Evolutionary conservation across 495 filamentous ascomycete genomes (phyloP).

Genomic region (Bryoglossum gracile): DNA sequence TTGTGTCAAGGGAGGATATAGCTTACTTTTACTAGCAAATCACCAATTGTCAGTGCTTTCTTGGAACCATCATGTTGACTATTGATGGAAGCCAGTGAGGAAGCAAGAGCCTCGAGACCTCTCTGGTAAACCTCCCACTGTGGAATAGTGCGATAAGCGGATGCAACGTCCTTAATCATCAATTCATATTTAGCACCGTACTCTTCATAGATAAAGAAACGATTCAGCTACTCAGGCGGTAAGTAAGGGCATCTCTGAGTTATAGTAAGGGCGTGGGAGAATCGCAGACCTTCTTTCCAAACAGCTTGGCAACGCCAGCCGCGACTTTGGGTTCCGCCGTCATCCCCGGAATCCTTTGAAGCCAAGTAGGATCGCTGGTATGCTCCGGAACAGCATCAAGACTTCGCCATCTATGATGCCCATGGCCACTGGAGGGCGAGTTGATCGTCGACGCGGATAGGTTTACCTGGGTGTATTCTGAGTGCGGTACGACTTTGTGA

Average conservation of each 20-base stretch:
- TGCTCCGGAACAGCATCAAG: slow-evolving; percentile 52
- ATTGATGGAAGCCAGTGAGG: slow-evolving; percentile 64
- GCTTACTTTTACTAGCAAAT: slow-evolving; percentile 83
- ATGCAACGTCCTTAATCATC: slow-evolving; percentile 68
- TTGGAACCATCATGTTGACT: slow-evolving; percentile 53
- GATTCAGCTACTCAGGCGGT: slow-evolving; percentile 51
- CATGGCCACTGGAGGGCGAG: slow-evolving; percentile 1
- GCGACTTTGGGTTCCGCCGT: slow-evolving; percentile 64
- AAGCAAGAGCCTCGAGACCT: slow-evolving; percentile 79
- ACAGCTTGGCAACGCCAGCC: slow-evolving; percentile 67
- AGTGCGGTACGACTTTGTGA: slow-evolving; percentile 52
- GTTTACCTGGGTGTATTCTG: slow-evolving; percentile 49
- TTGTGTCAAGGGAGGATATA: background rate
- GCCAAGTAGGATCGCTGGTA: slow-evolving; percentile 33
- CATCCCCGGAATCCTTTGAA: slow-evolving; percentile 43
- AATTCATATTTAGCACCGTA: slow-evolving; percentile 83
- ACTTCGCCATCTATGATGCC: slow-evolving; percentile 51
- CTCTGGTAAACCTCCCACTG: slow-evolving; percentile 78
- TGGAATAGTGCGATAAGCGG: slow-evolving; percentile 58
- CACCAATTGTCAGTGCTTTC: slow-evolving; percentile 71
- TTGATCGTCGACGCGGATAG: slow-evolving; percentile 21
- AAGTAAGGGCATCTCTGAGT: background rate
- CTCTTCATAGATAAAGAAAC: slow-evolving; percentile 79
- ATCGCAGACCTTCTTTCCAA: slow-evolving; percentile 59
- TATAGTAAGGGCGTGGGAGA: slow-evolving; percentile 6